phyloP scores from a whole-genome alignment of 108 stramenopile genomes.

The Conticribra guillardii region DNA sequence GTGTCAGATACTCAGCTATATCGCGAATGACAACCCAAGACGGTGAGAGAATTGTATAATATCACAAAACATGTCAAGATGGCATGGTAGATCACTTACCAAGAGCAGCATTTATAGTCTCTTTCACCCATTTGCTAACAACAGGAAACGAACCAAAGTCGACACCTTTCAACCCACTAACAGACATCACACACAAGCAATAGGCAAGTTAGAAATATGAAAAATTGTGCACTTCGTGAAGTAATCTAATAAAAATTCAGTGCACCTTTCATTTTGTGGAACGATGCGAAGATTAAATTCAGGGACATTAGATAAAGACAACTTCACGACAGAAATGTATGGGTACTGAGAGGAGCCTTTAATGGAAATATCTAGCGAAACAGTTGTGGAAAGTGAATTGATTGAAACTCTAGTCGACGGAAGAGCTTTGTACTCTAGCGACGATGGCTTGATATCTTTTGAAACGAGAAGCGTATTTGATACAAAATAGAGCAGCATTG shows the following conservation, averaged over 20 bases:
- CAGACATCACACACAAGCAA: not conserved
- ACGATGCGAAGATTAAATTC: constrained; percentile 40
- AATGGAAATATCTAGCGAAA: constrained; percentile 28
- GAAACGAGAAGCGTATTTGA: not conserved
- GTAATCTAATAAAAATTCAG: not conserved
- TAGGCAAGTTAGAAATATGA: not conserved
- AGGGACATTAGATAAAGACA: constrained; percentile 42
- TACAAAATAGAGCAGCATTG: not conserved
- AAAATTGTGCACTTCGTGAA: not conserved
- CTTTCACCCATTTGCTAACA: constrained; percentile 50
- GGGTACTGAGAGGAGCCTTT: constrained; percentile 40
- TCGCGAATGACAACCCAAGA: too few relatives aligned
- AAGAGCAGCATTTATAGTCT: constrained; percentile 21
- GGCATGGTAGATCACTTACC: too few relatives aligned
- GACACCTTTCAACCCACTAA: constrained; percentile 53
- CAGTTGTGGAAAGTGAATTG: constrained; percentile 38
- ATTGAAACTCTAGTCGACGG: constrained; percentile 46
- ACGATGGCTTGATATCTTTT: constrained; percentile 38
- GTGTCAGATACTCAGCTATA: constrained; percentile 36
- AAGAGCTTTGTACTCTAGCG: constrained; percentile 49
- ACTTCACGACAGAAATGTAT: constrained; percentile 42
- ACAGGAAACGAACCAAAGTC: constrained; percentile 55
- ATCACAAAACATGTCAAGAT: too few relatives aligned
- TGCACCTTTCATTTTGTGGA: constrained; percentile 46
- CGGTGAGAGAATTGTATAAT: too few relatives aligned